Evolutionary conservation across 345 rosid genomes (phyloP).

Genomic region (Reutealis trisperma): DNA sequence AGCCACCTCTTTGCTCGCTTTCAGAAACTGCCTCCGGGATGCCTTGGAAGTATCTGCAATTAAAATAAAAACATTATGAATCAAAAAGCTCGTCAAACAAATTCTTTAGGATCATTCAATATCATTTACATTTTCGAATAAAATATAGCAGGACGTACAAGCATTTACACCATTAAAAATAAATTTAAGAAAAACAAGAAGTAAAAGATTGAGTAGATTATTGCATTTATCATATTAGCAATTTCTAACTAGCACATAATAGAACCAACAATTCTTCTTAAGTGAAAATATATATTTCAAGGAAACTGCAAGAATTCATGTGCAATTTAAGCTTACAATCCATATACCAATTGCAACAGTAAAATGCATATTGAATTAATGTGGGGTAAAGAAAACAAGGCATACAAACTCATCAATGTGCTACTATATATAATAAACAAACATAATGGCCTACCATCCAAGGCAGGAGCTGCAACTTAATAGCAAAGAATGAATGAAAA

Average conservation of each 20-base stretch:
- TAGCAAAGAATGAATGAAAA: background rate
- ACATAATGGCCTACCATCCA: background rate
- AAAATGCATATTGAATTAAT: background rate
- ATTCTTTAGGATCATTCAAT: background rate
- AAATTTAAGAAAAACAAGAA: background rate
- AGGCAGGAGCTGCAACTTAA: background rate
- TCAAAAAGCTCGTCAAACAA: background rate
- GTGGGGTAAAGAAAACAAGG: background rate
- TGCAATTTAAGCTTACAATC: background rate
- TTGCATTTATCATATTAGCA: too few species aligned
- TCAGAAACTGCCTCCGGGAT: constrained; percentile 69
- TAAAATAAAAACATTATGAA: background rate
- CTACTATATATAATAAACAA: too few species aligned
- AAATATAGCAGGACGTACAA: background rate
- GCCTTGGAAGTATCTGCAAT: constrained; percentile 87
- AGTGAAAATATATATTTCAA: background rate
- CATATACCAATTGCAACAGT: background rate
- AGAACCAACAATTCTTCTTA: background rate
- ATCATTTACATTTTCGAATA: background rate
- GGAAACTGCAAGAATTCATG: background rate
- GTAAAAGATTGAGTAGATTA: background rate
- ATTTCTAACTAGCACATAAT: background rate
- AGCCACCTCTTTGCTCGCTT: constrained; percentile 87
- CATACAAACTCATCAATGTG: background rate
- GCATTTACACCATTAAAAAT: background rate